Evolutionary conservation across 2,329 filamentous ascomycete species (phyloP), one percentile per base, ranked within the genome.

Genomic region (Colletotrichum lentis): DNA sequence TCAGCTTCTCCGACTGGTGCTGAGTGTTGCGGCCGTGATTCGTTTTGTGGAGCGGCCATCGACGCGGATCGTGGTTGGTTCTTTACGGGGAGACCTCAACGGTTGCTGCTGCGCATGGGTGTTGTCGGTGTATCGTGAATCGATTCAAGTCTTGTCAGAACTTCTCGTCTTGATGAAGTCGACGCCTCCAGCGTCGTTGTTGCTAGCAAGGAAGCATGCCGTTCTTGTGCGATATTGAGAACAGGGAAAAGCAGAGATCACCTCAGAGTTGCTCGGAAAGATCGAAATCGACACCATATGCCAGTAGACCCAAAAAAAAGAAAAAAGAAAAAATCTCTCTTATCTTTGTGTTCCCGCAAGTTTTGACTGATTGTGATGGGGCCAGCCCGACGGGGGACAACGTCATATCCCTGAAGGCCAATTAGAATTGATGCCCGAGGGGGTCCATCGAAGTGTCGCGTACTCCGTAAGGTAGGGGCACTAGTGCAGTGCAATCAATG

Each of bases 171-270:
- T 55, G 49, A 52, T 61, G 43, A 60, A 68, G 50, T 64, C 56
- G 66, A 69, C 66, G 66, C 66, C 56, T 66, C 66, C 66, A 69
- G 66, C 62, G 62, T 60, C 66, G 66, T 39, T 57, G 44, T 27
- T 41, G 66, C 53, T 64, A 69, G 35, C 66, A 44, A 14, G 55
- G 55, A 65, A 65, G 62, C 62, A 68, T 68, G 46, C 55, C 50
- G 60, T 65, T 49, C 57, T 37, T 44, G 47, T 24, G 41, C 47
- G 31, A n/a, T 41, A 52, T 14, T 3, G 10, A n/a, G 37, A 27
- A 27, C 16, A 22, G 18, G n/a, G 14, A 18, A 64, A 31, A 44
- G 35, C 31, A 20, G n/a, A 18, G 41, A 43, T 11, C 22, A n/a
- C 47, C 22, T 37, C 12, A 22, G 14, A 22, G 12, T 49, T 14